Conservation (phyloP, 345 rosid genomes). For the Corymbia maculata region DNA sequence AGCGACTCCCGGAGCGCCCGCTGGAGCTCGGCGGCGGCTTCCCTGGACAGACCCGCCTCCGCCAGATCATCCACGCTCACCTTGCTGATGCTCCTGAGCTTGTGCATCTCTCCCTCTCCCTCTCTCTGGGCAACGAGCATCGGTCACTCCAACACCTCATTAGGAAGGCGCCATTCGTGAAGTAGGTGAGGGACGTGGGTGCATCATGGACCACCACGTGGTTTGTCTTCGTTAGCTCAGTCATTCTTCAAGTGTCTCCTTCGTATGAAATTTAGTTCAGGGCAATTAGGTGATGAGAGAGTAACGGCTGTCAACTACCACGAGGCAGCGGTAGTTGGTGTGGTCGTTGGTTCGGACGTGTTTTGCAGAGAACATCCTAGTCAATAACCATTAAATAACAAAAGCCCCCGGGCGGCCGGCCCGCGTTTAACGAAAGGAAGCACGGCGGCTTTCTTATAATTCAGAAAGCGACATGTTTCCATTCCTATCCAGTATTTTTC, state of each 20-base stretch:
- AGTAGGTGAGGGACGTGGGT: not conserved
- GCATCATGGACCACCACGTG: not conserved
- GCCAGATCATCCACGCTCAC: constrained; percentile 40
- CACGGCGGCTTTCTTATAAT: not conserved
- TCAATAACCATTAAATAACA: not conserved
- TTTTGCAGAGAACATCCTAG: not conserved
- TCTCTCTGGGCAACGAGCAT: not conserved
- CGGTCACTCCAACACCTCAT: not conserved
- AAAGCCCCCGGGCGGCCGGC: not conserved
- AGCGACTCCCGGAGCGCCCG: constrained; percentile 18
- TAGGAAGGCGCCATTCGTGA: not conserved
- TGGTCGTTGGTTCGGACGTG: not conserved
- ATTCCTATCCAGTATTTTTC: not conserved
- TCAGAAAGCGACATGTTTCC: not conserved
- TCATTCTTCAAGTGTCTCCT: not conserved
- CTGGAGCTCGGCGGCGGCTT: constrained; percentile 32
- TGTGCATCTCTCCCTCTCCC: constrained; percentile 1
- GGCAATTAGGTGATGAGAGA: not conserved
- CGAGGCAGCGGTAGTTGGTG: not conserved
- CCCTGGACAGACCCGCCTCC: constrained; percentile 34
- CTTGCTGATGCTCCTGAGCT: constrained; percentile 22
- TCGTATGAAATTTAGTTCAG: not conserved
- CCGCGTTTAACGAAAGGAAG: not conserved
- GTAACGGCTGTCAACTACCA: not conserved
- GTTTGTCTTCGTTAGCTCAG: not conserved